phyloP scores from a whole-genome alignment of 2,329 filamentous ascomycete species.

The Neurospora sp. region DNA sequence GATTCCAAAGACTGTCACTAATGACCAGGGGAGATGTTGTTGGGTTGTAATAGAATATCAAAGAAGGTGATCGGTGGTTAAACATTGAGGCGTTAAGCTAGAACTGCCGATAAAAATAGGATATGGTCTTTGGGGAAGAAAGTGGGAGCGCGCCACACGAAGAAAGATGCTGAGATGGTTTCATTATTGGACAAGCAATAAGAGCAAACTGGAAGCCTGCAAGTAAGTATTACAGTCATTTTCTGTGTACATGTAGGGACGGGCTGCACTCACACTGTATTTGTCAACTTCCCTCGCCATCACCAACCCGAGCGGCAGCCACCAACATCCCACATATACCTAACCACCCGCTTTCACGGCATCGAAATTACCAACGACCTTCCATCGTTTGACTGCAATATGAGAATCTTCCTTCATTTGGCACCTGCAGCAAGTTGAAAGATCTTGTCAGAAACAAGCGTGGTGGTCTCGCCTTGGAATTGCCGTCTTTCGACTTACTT shows the following conservation, averaged over 20 bases:
- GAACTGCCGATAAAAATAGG: not conserved
- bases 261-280: not conserved
- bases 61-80: not conserved
- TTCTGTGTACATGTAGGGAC: not conserved
- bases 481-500: not conserved
- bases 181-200: not conserved
- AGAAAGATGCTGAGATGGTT: not conserved
- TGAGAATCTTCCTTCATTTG: not conserved
- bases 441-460: not conserved
- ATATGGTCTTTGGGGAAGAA: not conserved
- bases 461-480: not conserved
- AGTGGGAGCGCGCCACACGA: not conserved
- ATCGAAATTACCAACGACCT: not conserved
- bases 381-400: not conserved
- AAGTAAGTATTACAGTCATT: not conserved
- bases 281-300: not conserved
- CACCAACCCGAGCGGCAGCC: not conserved
- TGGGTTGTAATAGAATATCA: not conserved
- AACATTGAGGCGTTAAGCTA: not conserved
- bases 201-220: not conserved
- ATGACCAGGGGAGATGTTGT: not conserved
- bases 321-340: not conserved
- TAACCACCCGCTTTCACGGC: not conserved
- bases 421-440: not conserved
- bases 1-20: not conserved